Evolutionary conservation across 2,329 filamentous ascomycete genomes (phyloP), one percentile per base, ranked within the genome.

Genomic region (Aureobasidium sp.): DNA sequence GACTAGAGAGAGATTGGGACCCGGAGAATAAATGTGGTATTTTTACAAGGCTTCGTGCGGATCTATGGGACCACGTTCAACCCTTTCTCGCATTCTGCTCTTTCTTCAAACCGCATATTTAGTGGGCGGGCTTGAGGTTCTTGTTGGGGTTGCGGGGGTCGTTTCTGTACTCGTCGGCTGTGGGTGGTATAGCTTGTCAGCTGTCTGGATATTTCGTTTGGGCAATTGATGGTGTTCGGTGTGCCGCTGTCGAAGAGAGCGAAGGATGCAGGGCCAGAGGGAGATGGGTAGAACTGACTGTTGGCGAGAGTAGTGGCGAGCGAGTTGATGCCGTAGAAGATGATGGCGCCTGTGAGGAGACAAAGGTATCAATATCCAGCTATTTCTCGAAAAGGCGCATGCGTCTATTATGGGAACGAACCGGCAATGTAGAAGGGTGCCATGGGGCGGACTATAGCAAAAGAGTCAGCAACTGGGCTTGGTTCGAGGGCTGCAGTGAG

Each of bases 151-250:
- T 97, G 78, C 92, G 87, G 68, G 92, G 91, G 79, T 97, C 93
- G 82, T 96, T 95, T 87, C 92, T 95, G 85, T 85, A 97, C 81
- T 97, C 91, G 71, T 89, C 90, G 81, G 86, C 93, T 97, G 70
- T 42, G 11, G 11, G 27, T 52, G 19, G 22, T 58, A 39, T 37
- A 58, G 29, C 45, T 60, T 27, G 57, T 60, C 45, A 50, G 44
- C 24, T 19, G 33, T 31, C 45, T 33, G 40, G 19, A 24, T 60
- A 15, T 33, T 33, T 35, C 17, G 1, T 24, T 12, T 5, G 19
- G 27, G n/a, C 15, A 14, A 6, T 17, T 37, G 8, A 1, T 3
- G 5, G 6, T 22, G 3, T 31, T 17, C 15, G 9, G 1, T 27
- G 24, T 24, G 15, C 45, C 45, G 31, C 3, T 48, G 15, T 31